These are phyloP conservation scores for Brachypodium distachyon DNA, from an alignment of 202 grass and related monocot genomes.

Conservation along the genomic window DNA sequence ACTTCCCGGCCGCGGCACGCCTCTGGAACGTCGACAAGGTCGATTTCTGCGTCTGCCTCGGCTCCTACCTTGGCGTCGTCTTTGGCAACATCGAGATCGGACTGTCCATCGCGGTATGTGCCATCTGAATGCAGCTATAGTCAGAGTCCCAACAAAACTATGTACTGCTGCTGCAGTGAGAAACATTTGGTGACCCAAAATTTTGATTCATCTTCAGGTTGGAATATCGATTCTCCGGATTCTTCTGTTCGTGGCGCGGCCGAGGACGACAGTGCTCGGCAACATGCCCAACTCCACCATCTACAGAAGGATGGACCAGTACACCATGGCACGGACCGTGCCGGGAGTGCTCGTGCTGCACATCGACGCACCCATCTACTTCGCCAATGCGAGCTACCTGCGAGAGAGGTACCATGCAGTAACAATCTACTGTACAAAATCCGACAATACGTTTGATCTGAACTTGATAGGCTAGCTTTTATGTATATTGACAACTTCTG, in stretches of 20 bases:
- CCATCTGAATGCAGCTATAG: neutral
- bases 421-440: neutral
- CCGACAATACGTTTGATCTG: neutral
- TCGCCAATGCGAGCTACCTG: slow-evolving; percentile 75
- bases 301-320: slow-evolving; percentile 61
- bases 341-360: slow-evolving; percentile 48
- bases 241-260: slow-evolving; percentile 47
- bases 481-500: neutral
- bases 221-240: slow-evolving; percentile 46
- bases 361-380: slow-evolving; percentile 55
- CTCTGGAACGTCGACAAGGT: slow-evolving; percentile 57
- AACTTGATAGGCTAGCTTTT: neutral
- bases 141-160: too few species aligned
- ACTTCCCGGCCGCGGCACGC: slow-evolving; percentile 21
- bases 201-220: slow-evolving; percentile 18
- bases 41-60: slow-evolving; percentile 51
- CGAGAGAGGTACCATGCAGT: slow-evolving; percentile 56
- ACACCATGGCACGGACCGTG: slow-evolving; percentile 19
- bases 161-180: too few species aligned
- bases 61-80: slow-evolving; percentile 56
- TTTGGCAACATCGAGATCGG: slow-evolving; percentile 46
- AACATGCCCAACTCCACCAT: slow-evolving; percentile 43
- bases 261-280: slow-evolving; percentile 55
- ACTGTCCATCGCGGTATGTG: slow-evolving; percentile 33
- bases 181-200: neutral